phyloP scores from a whole-genome alignment of 1,284 basidiomycete species.

The Vanrija sp. region DNA sequence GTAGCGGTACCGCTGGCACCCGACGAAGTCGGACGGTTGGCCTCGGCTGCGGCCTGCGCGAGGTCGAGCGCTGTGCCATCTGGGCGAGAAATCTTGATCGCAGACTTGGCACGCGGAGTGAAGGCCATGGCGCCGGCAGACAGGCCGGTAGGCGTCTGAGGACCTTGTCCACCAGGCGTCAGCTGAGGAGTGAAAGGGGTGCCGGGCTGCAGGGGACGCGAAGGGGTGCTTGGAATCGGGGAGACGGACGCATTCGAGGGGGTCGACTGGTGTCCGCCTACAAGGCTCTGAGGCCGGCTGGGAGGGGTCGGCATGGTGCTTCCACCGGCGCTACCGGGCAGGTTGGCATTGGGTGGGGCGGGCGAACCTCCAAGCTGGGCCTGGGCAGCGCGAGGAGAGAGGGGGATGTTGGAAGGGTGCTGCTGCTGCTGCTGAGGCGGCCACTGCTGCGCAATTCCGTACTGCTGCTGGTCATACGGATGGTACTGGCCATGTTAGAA shows the following conservation, averaged over 20 bases:
- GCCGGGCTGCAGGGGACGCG: slow-evolving; percentile 23
- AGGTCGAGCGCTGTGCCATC: slow-evolving; percentile 45
- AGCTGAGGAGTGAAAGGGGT: slow-evolving; percentile 24
- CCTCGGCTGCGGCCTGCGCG: slow-evolving; percentile 33
- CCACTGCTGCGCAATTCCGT: slow-evolving; percentile 26
- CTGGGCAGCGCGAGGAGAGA: slow-evolving; percentile 36
- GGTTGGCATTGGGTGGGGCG: slow-evolving; percentile 22
- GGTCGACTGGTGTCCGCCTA: slow-evolving; percentile 24
- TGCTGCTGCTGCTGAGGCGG: slow-evolving; percentile 25
- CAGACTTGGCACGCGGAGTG: slow-evolving; percentile 32
- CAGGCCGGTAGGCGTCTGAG: slow-evolving; percentile 16
- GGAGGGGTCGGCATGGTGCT: slow-evolving; percentile 40
- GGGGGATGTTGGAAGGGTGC: slow-evolving; percentile 24
- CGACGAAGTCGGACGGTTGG: slow-evolving; percentile 22
- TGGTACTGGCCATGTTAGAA: slow-evolving; percentile 5
- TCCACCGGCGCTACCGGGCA: slow-evolving; percentile 27
- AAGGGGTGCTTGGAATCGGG: slow-evolving; percentile 33
- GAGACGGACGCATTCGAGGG: slow-evolving; percentile 22
- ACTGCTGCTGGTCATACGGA: slow-evolving; percentile 23
- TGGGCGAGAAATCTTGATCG: slow-evolving; percentile 45
- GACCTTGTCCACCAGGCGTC: slow-evolving; percentile 11
- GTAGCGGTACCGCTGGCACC: slow-evolving; percentile 24
- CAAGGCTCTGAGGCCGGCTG: slow-evolving; percentile 33
- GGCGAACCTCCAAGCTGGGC: slow-evolving; percentile 29
- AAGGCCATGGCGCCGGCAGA: slow-evolving; percentile 38